phyloP scores from a whole-genome alignment of 257 asterid genomes.

The Orobanche coerulescens region DNA sequence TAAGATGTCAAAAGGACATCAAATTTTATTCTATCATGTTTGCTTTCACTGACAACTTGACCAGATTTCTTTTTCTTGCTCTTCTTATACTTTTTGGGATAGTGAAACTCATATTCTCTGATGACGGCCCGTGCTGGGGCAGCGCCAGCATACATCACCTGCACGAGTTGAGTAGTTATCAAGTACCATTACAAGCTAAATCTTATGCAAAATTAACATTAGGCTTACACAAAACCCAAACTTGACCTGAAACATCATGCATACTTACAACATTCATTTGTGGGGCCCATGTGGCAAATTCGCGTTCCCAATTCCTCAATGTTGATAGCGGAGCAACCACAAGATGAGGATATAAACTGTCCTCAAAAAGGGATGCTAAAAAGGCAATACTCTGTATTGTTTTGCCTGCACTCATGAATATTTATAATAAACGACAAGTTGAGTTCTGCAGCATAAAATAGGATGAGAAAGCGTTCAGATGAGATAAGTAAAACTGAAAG shows the following conservation, averaged over 20 bases:
- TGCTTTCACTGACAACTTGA: constrained; percentile 66
- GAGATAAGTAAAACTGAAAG: constrained; percentile 14
- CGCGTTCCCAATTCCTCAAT: constrained; percentile 99
- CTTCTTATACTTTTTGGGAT: constrained; percentile 72
- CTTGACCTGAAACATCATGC: constrained; percentile 10
- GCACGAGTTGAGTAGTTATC: constrained; percentile 31
- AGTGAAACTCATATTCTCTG: constrained; percentile 82
- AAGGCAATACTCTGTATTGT: constrained; percentile 98
- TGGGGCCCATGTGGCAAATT: constrained; percentile 99
- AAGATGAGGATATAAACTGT: constrained; percentile 68
- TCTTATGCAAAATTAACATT: neutral
- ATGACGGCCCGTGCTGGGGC: constrained; percentile 74
- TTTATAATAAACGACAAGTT: constrained; percentile 16
- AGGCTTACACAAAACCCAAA: constrained; percentile 19
- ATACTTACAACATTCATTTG: constrained; percentile 96
- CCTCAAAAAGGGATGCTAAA: constrained; percentile 90
- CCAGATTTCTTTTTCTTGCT: constrained; percentile 79
- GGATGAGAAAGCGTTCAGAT: constrained; percentile 1
- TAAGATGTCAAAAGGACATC: constrained; percentile 95
- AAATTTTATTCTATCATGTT: constrained; percentile 89
- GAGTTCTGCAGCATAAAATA: constrained; percentile 16
- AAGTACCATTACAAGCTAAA: constrained; percentile 18
- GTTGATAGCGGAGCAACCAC: constrained; percentile 98
- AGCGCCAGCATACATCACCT: constrained; percentile 95
- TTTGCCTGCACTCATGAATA: constrained; percentile 57